phyloP scores from a whole-genome alignment of 495 filamentous ascomycete genomes.

The Aspergillus indologenus region DNA sequence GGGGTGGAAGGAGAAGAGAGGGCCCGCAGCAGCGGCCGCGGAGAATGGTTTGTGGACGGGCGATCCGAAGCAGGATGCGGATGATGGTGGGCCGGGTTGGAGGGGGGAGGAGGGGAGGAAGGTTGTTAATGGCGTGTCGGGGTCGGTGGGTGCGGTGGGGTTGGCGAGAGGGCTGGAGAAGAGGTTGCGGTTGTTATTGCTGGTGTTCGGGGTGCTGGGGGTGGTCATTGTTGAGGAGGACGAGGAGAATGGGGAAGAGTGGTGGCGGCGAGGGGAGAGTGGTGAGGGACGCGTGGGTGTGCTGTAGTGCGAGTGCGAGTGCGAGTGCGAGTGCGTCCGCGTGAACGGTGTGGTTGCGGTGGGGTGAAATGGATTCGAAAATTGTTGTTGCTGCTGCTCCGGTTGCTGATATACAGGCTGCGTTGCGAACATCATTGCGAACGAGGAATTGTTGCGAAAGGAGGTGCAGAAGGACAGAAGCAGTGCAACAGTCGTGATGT shows the following conservation, averaged over 20 bases:
- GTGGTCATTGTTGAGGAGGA: constrained; percentile 7
- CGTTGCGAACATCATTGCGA: constrained; percentile 28
- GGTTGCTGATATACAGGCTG: constrained; percentile 9
- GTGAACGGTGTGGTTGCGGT: constrained; percentile 14
- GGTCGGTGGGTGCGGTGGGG: background rate
- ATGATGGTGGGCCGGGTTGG: no score
- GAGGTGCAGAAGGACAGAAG: background rate
- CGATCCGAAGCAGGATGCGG: background rate
- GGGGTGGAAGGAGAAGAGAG: background rate
- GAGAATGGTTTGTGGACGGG: background rate
- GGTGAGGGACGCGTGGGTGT: constrained; percentile 51
- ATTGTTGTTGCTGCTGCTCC: background rate
- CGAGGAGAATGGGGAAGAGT: background rate
- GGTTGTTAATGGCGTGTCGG: no score
- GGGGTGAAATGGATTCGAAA: background rate
- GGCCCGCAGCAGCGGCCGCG: no score
- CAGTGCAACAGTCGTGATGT: background rate
- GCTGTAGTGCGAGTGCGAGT: background rate
- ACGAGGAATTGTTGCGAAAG: background rate
- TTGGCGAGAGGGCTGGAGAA: constrained; percentile 1
- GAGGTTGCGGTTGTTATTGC: constrained; percentile 10
- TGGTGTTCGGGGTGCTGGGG: constrained; percentile 6
- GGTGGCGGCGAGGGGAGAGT: constrained; percentile 37
- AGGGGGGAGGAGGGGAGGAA: background rate
- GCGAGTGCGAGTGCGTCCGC: background rate